Evolutionary conservation across 2,329 filamentous ascomycete species (phyloP).

Genomic region (Cladosporium austrohemisphaericum): DNA sequence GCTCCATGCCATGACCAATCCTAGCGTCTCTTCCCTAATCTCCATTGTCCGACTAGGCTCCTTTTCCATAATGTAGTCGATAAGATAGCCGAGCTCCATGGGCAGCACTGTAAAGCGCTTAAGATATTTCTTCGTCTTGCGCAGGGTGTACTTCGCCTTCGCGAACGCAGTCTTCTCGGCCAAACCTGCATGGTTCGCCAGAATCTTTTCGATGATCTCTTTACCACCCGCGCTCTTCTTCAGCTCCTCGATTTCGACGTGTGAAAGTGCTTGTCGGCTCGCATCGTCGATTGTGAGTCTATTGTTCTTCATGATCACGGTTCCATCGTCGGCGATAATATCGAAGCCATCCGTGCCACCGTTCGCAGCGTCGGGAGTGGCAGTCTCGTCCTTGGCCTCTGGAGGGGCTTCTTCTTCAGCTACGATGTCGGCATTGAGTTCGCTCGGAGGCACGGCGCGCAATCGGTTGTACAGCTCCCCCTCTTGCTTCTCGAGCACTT

Average conservation of each 20-base stretch:
- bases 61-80: slow-evolving; percentile 74
- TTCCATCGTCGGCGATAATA: slow-evolving; percentile 46
- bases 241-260: slow-evolving; percentile 67
- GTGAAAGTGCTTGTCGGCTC: slow-evolving; percentile 69
- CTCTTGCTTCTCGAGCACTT: slow-evolving; percentile 69
- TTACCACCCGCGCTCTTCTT: slow-evolving; percentile 71
- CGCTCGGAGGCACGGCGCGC: slow-evolving; percentile 72
- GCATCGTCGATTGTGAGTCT: slow-evolving; percentile 61
- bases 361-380: slow-evolving; percentile 11
- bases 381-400: slow-evolving; percentile 31
- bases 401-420: slow-evolving; percentile 51
- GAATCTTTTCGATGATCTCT: slow-evolving; percentile 87
- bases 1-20: slow-evolving; percentile 79
- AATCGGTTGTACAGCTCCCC: slow-evolving; percentile 64
- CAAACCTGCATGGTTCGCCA: slow-evolving; percentile 82
- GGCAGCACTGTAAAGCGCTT: slow-evolving; percentile 81
- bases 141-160: slow-evolving; percentile 88
- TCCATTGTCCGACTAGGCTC: slow-evolving; percentile 81
- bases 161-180: slow-evolving; percentile 95
- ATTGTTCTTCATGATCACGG: slow-evolving; percentile 57
- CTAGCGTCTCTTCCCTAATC: slow-evolving; percentile 77
- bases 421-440: slow-evolving; percentile 75
- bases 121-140: slow-evolving; percentile 92
- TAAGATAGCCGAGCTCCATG: slow-evolving; percentile 71
- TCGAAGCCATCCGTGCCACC: slow-evolving; percentile 35